Conservation (phyloP, 345 rosid species). For the Microthlaspi erraticum region DNA sequence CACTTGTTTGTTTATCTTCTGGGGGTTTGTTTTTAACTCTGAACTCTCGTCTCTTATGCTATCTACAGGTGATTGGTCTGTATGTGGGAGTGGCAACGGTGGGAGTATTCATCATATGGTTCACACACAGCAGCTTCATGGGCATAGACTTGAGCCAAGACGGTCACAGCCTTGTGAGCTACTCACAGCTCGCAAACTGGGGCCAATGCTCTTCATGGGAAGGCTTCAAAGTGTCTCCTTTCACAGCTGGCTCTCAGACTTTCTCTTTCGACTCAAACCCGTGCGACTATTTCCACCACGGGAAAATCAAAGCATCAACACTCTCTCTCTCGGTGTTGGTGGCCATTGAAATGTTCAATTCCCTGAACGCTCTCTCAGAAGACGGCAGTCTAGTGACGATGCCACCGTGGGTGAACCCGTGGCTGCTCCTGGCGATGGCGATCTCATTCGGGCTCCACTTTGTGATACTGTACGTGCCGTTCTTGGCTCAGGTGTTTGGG, state of each 20-base stretch:
- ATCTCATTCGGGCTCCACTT: constrained; percentile 89
- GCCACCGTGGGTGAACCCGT: constrained; percentile 97
- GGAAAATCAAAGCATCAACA: constrained; percentile 89
- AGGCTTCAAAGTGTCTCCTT: constrained; percentile 66
- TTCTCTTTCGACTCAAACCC: constrained; percentile 65
- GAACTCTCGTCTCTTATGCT: not conserved
- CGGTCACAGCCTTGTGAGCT: constrained; percentile 85
- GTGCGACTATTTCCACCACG: constrained; percentile 79
- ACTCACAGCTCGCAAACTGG: constrained; percentile 87
- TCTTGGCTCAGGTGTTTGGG: constrained; percentile 80
- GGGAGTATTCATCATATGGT: constrained; percentile 94
- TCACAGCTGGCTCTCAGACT: constrained; percentile 72
- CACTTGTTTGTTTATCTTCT: constrained; percentile 13
- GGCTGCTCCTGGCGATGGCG: constrained; percentile 70
- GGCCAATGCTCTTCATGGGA: constrained; percentile 81
- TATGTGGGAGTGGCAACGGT: constrained; percentile 96
- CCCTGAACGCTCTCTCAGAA: constrained; percentile 91
- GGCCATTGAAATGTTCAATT: constrained; percentile 97
- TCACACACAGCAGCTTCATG: constrained; percentile 68
- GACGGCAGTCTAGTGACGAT: constrained; percentile 80
- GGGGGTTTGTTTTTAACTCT: not conserved
- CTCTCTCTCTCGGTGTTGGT: constrained; percentile 93
- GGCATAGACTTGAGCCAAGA: constrained; percentile 92
- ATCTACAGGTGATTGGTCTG: constrained; percentile 79
- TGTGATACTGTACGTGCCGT: constrained; percentile 82